phyloP scores from a whole-genome alignment of 768 basidiomycete species.

The Hemileccinum impolitum region DNA sequence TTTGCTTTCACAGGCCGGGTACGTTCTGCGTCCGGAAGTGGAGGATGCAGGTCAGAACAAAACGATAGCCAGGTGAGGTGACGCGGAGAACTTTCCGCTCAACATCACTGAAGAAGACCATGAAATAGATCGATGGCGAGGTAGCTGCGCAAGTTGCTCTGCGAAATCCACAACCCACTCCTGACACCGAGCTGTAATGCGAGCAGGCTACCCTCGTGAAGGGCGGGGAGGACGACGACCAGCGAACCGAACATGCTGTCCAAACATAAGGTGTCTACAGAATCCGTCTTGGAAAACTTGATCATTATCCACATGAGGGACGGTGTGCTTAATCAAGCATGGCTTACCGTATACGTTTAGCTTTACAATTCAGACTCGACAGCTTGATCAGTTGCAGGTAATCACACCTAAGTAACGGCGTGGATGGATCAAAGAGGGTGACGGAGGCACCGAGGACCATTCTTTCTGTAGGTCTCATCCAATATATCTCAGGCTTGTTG shows the following conservation, averaged over 20 bases:
- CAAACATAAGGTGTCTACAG: conserved; percentile 49
- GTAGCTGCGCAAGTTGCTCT: conserved; percentile 1
- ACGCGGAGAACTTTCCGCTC: conserved; percentile 44
- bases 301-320: not conserved
- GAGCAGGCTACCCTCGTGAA: conserved; percentile 44
- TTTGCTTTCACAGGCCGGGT: no score
- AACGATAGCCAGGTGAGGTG: conserved; percentile 37
- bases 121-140: conserved; percentile 28
- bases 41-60: conserved; percentile 44
- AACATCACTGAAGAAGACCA: conserved; percentile 41
- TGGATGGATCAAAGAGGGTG: conserved; percentile 30
- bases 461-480: conserved; percentile 45
- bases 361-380: conserved; percentile 38
- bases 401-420: conserved; percentile 17
- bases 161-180: conserved; percentile 40
- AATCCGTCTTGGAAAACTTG: conserved; percentile 31
- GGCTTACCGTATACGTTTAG: conserved; percentile 43
- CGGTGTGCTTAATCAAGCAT: not conserved
- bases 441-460: conserved; percentile 37
- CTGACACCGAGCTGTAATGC: conserved; percentile 31
- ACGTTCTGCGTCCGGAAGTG: not conserved
- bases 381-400: conserved; percentile 25
- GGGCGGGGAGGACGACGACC: conserved; percentile 44
- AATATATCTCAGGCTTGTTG: no score
- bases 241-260: conserved; percentile 50